Evolutionary conservation across 345 rosid species (phyloP), one percentile per base, ranked within the genome.

Genomic region (Microthlaspi erraticum): DNA sequence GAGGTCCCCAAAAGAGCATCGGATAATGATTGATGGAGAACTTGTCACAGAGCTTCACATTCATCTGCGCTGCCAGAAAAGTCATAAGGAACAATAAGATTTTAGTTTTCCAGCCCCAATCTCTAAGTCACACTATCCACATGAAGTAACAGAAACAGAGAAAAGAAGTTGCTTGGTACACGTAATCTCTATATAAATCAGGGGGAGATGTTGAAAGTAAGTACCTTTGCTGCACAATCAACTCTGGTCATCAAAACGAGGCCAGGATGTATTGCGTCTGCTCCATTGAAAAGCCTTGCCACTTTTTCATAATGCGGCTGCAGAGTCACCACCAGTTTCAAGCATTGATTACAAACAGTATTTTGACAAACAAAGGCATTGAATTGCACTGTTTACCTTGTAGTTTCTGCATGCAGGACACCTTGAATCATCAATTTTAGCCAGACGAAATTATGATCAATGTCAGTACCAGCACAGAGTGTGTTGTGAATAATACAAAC

Each of bases 391-490:
- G 16, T 54, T 87, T 56, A 95, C 99, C 98, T 90, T 92, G 57
- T 95, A 95, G 81, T 91, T 95, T 80, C 98, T 84, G 86, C 98
- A 95, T 68, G 98, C 97, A 71, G 98, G 99, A 66, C 99, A 92
- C 99, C 98, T 94, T 86, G 82, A 77, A 77, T 34, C 62, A 36
- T 41, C 45, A 56, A 17, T 41, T 0, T 13, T 13, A 26, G 60
- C 42, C 75, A 55, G 34, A 55, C 7, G 5, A 6, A 66, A 62
- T 26, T 1, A 54, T 17, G 34, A 18, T 56, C 45, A 69, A 31
- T 68, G 43, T 68, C 70, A 32, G 57, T 20, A 61, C 54, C 54
- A 7, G n/a, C 77, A 32, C 46, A 46, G 38, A 36, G 46, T 65
- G 19, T 37, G 8, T 65, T 65, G 46, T 51, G 36, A 12, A 33